Percentiles rank a stretch among this genome's conserved stretches.
phyloP scores from a whole-genome alignment of 139 green algal species.

The Diplosphaera chodatii region DNA sequence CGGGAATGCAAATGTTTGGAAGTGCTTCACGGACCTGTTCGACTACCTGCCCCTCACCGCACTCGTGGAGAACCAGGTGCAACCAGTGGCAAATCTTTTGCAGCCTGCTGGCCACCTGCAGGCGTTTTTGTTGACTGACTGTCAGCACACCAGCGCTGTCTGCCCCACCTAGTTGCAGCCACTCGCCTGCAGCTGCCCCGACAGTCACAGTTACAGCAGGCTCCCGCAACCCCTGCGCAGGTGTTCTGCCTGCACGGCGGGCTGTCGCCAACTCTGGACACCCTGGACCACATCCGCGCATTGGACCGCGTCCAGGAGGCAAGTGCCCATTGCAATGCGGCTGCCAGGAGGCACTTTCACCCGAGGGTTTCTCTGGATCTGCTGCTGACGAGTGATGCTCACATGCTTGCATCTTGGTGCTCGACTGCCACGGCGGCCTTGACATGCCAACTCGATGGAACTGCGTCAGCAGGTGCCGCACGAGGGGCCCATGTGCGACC shows the following conservation, averaged over 20 bases:
- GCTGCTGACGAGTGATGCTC: too few species aligned
- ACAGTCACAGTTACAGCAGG: too few species aligned
- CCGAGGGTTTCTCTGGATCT: too few species aligned
- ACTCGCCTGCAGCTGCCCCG: too few species aligned
- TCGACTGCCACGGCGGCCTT: too few species aligned
- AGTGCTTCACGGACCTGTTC: slow-evolving; percentile 98
- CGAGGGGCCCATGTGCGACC: slow-evolving; percentile 98
- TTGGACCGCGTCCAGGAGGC: slow-evolving; percentile 95
- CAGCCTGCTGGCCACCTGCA: background rate
- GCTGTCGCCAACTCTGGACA: slow-evolving; percentile 92
- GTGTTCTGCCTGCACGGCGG: slow-evolving; percentile 98
- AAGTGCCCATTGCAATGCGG: slow-evolving; percentile 11
- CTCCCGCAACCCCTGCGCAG: too few species aligned
- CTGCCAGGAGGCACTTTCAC: too few species aligned
- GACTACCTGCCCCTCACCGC: slow-evolving; percentile 98
- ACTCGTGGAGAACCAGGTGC: slow-evolving; percentile 87
- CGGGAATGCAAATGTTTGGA: slow-evolving; percentile 96
- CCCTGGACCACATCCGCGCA: slow-evolving; percentile 89
- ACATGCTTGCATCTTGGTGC: too few species aligned
- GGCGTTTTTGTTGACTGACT: background rate
- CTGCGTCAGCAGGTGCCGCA: slow-evolving; percentile 73
- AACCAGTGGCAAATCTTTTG: too few species aligned
- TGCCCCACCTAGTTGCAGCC: too few species aligned
- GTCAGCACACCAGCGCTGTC: too few species aligned
- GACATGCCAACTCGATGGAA: background rate